Conservation (phyloP, 2,329 filamentous ascomycete genomes). For the Huntiella abstrusa region DNA sequence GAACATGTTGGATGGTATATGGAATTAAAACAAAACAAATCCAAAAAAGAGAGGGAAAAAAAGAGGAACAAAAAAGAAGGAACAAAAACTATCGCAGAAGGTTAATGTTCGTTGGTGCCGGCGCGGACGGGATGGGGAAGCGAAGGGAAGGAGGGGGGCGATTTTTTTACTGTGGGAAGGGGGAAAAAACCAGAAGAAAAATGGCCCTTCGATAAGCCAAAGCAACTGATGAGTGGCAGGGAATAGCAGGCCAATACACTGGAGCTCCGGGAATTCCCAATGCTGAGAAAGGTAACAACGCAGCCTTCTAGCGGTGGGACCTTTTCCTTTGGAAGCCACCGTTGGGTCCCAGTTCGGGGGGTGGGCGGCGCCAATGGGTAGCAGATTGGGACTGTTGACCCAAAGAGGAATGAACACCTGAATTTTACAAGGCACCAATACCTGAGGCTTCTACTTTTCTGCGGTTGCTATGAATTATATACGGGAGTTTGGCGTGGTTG, state of each 20-base stretch:
- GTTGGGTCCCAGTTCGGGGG: too few relatives aligned
- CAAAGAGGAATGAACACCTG: background rate
- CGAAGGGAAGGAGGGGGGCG: background rate
- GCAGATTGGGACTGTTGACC: background rate
- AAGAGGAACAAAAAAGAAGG: constrained; percentile 5
- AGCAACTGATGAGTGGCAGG: background rate
- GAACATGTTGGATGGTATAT: constrained; percentile 35
- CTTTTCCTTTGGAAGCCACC: too few relatives aligned
- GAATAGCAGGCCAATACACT: background rate
- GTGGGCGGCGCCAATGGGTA: too few relatives aligned
- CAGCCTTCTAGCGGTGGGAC: too few relatives aligned
- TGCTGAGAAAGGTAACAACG: background rate
- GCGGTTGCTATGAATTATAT: too few relatives aligned
- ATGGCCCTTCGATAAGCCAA: background rate
- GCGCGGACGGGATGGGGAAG: background rate
- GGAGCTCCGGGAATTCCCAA: constrained; percentile 2
- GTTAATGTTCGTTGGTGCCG: constrained; percentile 3
- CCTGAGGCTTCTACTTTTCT: constrained; percentile 3
- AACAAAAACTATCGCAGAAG: constrained; percentile 5
- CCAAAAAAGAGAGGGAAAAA: constrained; percentile 3
- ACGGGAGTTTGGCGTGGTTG: too few relatives aligned
- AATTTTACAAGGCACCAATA: background rate
- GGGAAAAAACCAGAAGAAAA: constrained; percentile 6
- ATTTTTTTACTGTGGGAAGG: background rate
- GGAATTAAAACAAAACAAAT: constrained; percentile 6